These are phyloP conservation scores for Eucalyptus sp. DNA, from an alignment of 345 rosid species.

Conservation along the genomic window DNA sequence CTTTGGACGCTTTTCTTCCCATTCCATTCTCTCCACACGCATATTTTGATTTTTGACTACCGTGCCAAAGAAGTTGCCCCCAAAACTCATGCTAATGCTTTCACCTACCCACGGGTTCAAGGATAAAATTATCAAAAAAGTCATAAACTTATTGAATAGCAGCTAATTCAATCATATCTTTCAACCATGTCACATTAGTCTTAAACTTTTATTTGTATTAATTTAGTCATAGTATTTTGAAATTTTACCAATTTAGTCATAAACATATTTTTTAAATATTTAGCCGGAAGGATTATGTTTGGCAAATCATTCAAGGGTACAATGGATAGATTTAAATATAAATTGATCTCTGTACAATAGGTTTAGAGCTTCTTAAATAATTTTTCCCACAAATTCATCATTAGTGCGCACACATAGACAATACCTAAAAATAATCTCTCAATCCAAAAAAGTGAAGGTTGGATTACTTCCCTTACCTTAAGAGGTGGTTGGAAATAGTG, in stretches of 20 bases:
- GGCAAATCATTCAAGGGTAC: neutral
- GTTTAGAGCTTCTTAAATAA: neutral
- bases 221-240: neutral
- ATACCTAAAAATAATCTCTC: neutral
- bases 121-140: no score
- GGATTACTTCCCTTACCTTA: neutral
- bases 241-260: no score
- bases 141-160: no score
- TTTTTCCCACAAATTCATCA: neutral
- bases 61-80: neutral
- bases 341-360: neutral
- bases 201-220: no score
- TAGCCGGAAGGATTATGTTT: no score
- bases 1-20: neutral
- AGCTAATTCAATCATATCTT: no score
- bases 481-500: neutral
- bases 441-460: neutral
- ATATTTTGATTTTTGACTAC: neutral
- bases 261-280: no score
- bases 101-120: neutral
- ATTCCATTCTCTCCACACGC: neutral
- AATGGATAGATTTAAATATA: neutral
- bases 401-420: neutral
- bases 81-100: neutral
- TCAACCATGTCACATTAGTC: no score